phyloP scores from a whole-genome alignment of 1,284 basidiomycete species.

The Lignosus rhinocerotis region DNA sequence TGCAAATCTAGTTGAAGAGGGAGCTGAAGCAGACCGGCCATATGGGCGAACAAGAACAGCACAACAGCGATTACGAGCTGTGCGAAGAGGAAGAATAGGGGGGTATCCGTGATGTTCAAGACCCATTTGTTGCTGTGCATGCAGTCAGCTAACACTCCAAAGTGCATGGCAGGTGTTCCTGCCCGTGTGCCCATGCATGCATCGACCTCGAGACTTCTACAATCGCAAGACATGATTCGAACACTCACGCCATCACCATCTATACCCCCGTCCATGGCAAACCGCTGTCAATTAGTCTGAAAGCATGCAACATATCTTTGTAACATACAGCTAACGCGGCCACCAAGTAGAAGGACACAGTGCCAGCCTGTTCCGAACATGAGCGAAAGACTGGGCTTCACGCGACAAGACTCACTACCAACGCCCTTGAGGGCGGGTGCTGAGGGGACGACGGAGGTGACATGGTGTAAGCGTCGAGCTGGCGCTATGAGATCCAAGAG shows the following conservation, averaged over 20 bases:
- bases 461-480: slow-evolving; percentile 2
- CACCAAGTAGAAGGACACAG: slow-evolving; percentile 78
- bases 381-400: not conserved
- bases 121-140: slow-evolving; percentile 77
- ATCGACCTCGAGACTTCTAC: not conserved
- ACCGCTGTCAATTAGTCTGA: slow-evolving; percentile 22
- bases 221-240: slow-evolving; percentile 30
- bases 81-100: slow-evolving; percentile 83
- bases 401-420: slow-evolving; percentile 20
- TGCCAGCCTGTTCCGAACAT: slow-evolving; percentile 48
- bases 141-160: not conserved
- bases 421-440: slow-evolving; percentile 23
- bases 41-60: slow-evolving; percentile 67
- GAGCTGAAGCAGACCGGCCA: slow-evolving; percentile 60
- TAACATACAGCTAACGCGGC: slow-evolving; percentile 77
- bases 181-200: too few species aligned
- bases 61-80: slow-evolving; percentile 79
- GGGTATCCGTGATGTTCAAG: slow-evolving; percentile 63
- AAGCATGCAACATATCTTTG: not conserved
- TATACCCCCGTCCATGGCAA: slow-evolving; percentile 28
- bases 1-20: slow-evolving; percentile 59
- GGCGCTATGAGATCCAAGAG: not conserved
- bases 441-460: slow-evolving; percentile 17
- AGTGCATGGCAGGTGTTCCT: not conserved
- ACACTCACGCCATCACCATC: slow-evolving; percentile 77